These are phyloP conservation scores for Umbelopsis sp. DNA, from an alignment of 192 early-diverging fungal species.

Conservation along the genomic window DNA sequence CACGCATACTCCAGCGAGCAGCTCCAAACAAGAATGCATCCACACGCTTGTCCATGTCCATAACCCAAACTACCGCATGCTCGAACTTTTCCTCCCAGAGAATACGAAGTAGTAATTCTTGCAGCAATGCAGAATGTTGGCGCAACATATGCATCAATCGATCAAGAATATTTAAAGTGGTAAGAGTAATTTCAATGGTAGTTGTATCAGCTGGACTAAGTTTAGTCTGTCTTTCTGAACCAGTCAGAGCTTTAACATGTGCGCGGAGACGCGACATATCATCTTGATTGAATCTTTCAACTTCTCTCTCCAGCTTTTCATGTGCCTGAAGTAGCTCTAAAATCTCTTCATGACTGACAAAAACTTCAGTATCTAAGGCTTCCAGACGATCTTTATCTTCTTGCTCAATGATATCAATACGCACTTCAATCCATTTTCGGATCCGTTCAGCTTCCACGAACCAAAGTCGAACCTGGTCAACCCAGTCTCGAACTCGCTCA, in stretches of 20 bases:
- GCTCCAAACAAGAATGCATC: slow-evolving; percentile 28
- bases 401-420: slow-evolving; percentile 37
- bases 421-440: slow-evolving; percentile 42
- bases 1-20: slow-evolving; percentile 20
- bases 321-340: slow-evolving; percentile 35
- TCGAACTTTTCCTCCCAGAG: slow-evolving; percentile 44
- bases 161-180: slow-evolving; percentile 44
- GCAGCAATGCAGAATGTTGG: slow-evolving; percentile 32
- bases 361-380: background rate
- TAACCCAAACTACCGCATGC: slow-evolving; percentile 30
- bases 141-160: slow-evolving; percentile 38
- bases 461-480: slow-evolving; percentile 40
- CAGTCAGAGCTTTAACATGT: slow-evolving; percentile 47
- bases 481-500: slow-evolving; percentile 48
- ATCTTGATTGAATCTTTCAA: slow-evolving; percentile 44
- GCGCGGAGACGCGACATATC: slow-evolving; percentile 48
- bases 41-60: slow-evolving; percentile 19
- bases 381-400: slow-evolving; percentile 31
- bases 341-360: slow-evolving; percentile 33
- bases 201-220: slow-evolving; percentile 50
- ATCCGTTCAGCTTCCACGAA: slow-evolving; percentile 45
- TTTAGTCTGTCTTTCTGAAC: slow-evolving; percentile 29
- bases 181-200: slow-evolving; percentile 50
- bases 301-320: slow-evolving; percentile 39
- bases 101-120: slow-evolving; percentile 35